Evolutionary conservation across 2,329 filamentous ascomycete species (phyloP).

Genomic region (Beauveria varroae): DNA sequence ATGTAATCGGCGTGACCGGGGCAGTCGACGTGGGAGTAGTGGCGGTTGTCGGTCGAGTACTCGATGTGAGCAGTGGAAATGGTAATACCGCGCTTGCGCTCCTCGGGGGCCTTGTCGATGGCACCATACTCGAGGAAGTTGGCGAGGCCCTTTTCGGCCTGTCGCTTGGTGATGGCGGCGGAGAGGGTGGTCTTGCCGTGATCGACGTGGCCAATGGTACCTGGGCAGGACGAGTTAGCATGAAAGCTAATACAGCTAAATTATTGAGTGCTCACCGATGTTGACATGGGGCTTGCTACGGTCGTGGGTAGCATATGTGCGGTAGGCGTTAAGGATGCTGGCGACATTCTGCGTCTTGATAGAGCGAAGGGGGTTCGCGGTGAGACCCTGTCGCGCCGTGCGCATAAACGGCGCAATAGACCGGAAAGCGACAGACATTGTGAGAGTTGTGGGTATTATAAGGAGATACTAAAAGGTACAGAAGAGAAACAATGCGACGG

Average conservation of each 20-base stretch:
- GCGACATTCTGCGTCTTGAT: conserved; percentile 55
- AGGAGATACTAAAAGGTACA: conserved; percentile 19
- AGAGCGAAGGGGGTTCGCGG: conserved; percentile 70
- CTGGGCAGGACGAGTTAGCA: conserved; percentile 34
- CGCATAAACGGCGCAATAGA: conserved; percentile 72
- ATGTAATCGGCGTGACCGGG: conserved; percentile 99
- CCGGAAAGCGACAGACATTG: conserved; percentile 76
- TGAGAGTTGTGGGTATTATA: conserved; percentile 27
- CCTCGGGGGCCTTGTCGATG: conserved; percentile 98
- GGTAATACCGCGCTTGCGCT: conserved; percentile 99
- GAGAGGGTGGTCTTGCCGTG: conserved; percentile 99
- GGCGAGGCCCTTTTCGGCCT: conserved; percentile 88
- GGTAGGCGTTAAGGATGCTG: conserved; percentile 57
- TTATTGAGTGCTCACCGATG: conserved; percentile 56
- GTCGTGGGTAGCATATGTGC: conserved; percentile 67
- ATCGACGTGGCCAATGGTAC: conserved; percentile 98
- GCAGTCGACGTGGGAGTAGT: conserved; percentile 99
- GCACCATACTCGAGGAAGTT: conserved; percentile 95
- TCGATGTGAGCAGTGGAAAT: conserved; percentile 98
- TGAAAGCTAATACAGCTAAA: too few relatives aligned
- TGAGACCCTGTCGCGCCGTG: conserved; percentile 69
- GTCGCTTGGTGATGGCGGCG: conserved; percentile 96
- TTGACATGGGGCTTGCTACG: conserved; percentile 96
- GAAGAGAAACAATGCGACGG: conserved; percentile 19
- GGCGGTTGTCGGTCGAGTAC: conserved; percentile 86